These are phyloP conservation scores for Rhizophagus clarus DNA, from an alignment of 192 early-diverging fungal genomes.

Conservation along the genomic window DNA sequence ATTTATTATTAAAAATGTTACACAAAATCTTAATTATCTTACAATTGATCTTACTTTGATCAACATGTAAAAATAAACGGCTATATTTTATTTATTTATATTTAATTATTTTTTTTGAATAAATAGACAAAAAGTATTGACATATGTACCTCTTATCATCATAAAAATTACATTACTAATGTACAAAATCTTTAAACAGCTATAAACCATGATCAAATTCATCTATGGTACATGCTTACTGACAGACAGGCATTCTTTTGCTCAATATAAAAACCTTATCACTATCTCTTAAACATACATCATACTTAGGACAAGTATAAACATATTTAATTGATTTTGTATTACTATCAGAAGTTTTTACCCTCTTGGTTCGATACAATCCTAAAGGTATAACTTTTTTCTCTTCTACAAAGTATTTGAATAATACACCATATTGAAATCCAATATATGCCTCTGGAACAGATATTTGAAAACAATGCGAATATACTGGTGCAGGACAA, in stretches of 20 bases:
- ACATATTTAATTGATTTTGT: slow-evolving; percentile 22
- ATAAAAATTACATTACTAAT: too few species aligned
- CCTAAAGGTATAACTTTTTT: slow-evolving; percentile 29
- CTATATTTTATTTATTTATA: too few species aligned
- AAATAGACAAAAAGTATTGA: too few species aligned
- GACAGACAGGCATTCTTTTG: slow-evolving; percentile 17
- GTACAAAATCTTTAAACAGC: too few species aligned
- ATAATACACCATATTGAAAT: slow-evolving; percentile 16
- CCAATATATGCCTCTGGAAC: slow-evolving; percentile 14
- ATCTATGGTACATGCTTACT: not conserved
- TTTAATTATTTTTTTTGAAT: too few species aligned
- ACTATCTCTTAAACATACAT: slow-evolving; percentile 5
- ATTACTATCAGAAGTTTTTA: not conserved
- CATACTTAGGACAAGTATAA: slow-evolving; percentile 29
- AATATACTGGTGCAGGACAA: slow-evolving; percentile 25
- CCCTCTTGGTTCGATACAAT: slow-evolving; percentile 10
- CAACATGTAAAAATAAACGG: too few species aligned
- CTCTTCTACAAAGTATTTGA: slow-evolving; percentile 2
- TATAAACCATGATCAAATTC: too few species aligned
- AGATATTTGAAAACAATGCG: slow-evolving; percentile 24
- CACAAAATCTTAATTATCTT: too few species aligned
- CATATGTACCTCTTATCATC: too few species aligned
- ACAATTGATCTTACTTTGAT: too few species aligned
- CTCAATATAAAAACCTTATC: slow-evolving; percentile 30
- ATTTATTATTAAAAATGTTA: too few species aligned